These are phyloP conservation scores for Bryoglossum gracile DNA, from an alignment of 495 filamentous ascomycete species.

Conservation along the genomic window DNA sequence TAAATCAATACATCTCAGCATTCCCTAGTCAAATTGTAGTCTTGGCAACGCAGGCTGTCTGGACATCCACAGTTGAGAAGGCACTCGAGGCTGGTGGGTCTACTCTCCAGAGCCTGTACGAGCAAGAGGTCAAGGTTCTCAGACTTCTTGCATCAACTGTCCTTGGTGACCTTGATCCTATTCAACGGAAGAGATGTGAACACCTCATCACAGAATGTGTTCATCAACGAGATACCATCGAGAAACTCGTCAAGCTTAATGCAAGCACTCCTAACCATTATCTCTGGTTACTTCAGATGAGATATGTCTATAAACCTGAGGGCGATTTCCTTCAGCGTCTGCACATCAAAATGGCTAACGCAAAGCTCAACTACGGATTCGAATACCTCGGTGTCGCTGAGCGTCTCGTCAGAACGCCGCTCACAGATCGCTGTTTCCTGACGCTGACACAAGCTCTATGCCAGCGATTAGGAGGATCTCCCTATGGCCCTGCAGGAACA, in stretches of 20 bases:
- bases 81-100: conserved; percentile 62
- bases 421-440: conserved; percentile 96
- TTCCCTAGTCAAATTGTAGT: conserved; percentile 96
- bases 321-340: conserved; percentile 77
- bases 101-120: conserved; percentile 58
- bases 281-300: conserved; percentile 95
- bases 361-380: conserved; percentile 90
- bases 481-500: conserved; percentile 97
- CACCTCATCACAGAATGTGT: conserved; percentile 98
- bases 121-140: conserved; percentile 72
- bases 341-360: conserved; percentile 94
- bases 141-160: conserved; percentile 79
- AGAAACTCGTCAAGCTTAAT: conserved; percentile 66
- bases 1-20: conserved; percentile 67
- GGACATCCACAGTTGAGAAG: conserved; percentile 78
- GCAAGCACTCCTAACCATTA: conserved; percentile 78
- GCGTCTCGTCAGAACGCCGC: conserved; percentile 86
- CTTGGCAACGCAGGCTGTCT: conserved; percentile 88
- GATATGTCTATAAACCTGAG: conserved; percentile 79
- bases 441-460: conserved; percentile 93
- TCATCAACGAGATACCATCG: conserved; percentile 87
- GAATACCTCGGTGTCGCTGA: conserved; percentile 97
- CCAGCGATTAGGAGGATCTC: conserved; percentile 91
- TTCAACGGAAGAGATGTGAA: conserved; percentile 92
- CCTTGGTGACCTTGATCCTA: conserved; percentile 78